Percentiles rank a stretch among this genome's conserved stretches.
Evolutionary conservation across 257 asterid genomes (phyloP).

Genomic region (Catharanthus roseus): DNA sequence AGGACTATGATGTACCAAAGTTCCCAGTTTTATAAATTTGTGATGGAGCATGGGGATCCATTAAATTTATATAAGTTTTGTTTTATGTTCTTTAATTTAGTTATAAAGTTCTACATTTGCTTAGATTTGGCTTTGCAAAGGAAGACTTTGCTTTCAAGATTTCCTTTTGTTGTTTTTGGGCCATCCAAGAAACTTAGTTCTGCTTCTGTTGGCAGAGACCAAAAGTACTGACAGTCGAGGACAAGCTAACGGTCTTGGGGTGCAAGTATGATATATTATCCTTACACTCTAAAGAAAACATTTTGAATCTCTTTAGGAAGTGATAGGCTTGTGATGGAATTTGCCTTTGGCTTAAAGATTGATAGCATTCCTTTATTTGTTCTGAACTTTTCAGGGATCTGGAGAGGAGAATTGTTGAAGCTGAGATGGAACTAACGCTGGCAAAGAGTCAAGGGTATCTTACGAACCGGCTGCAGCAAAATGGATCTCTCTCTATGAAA

Average conservation of each 20-base stretch:
- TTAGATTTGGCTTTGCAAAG: not conserved
- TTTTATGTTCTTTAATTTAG: not conserved
- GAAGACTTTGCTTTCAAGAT: not conserved
- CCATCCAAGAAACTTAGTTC: not conserved
- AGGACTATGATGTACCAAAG: not conserved
- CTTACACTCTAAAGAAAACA: slow-evolving; percentile 6
- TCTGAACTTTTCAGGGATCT: slow-evolving; percentile 42
- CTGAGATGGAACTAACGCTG: slow-evolving; percentile 83
- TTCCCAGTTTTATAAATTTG: not conserved
- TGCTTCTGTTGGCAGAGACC: slow-evolving; percentile 59
- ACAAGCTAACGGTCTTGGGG: slow-evolving; percentile 71
- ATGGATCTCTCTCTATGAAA: slow-evolving; percentile 45
- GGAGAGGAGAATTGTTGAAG: slow-evolving; percentile 72
- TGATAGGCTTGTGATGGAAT: not conserved
- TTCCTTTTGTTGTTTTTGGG: not conserved
- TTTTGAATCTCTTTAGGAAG: not conserved
- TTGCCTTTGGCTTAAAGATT: not conserved
- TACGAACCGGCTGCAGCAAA: slow-evolving; percentile 55
- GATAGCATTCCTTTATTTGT: not conserved
- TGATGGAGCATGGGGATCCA: not conserved
- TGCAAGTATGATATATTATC: slow-evolving; percentile 63
- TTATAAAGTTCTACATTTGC: not conserved
- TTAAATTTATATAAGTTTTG: not conserved
- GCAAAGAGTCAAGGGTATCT: slow-evolving; percentile 95
- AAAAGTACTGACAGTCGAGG: slow-evolving; percentile 74